Conservation (phyloP, 768 basidiomycete genomes). For the Amanita muscaria region DNA sequence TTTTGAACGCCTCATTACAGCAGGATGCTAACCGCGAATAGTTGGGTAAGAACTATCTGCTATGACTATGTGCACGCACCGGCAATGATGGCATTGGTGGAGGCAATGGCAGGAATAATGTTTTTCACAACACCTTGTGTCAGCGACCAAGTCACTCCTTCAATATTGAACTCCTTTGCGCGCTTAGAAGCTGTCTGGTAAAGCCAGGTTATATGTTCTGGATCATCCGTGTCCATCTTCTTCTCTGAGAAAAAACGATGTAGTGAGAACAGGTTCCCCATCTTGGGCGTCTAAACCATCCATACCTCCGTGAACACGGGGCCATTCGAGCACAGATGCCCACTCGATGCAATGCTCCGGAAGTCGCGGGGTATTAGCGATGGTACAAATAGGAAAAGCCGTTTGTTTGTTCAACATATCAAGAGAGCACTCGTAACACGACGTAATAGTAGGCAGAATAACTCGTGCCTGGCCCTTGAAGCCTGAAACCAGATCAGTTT, state of each 20-base stretch:
- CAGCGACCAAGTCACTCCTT: slow-evolving; percentile 95
- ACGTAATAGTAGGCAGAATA: slow-evolving; percentile 89
- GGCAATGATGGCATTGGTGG: slow-evolving; percentile 96
- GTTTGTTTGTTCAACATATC: slow-evolving; percentile 98
- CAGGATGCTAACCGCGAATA: slow-evolving; percentile 62
- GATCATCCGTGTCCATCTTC: slow-evolving; percentile 95
- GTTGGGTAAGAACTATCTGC: background rate
- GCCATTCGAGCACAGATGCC: slow-evolving; percentile 99
- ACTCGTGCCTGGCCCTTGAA: slow-evolving; percentile 99
- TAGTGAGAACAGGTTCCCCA: background rate
- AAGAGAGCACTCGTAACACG: slow-evolving; percentile 96
- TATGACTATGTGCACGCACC: slow-evolving; percentile 37
- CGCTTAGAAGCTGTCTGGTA: slow-evolving; percentile 73
- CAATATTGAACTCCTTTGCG: slow-evolving; percentile 92
- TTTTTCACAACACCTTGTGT: slow-evolving; percentile 99
- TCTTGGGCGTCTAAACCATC: too few relatives aligned
- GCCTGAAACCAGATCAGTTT: too few relatives aligned
- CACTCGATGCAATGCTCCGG: slow-evolving; percentile 99
- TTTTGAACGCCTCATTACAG: slow-evolving; percentile 99
- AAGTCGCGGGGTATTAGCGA: slow-evolving; percentile 95
- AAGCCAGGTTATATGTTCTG: slow-evolving; percentile 93
- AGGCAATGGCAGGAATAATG: slow-evolving; percentile 98
- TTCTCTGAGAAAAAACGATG: slow-evolving; percentile 47
- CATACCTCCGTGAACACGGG: slow-evolving; percentile 80
- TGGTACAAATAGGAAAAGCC: slow-evolving; percentile 96